Evolutionary conservation across 2,329 filamentous ascomycete genomes (phyloP).

Genomic region (Hymenoscyphus fraxineus): DNA sequence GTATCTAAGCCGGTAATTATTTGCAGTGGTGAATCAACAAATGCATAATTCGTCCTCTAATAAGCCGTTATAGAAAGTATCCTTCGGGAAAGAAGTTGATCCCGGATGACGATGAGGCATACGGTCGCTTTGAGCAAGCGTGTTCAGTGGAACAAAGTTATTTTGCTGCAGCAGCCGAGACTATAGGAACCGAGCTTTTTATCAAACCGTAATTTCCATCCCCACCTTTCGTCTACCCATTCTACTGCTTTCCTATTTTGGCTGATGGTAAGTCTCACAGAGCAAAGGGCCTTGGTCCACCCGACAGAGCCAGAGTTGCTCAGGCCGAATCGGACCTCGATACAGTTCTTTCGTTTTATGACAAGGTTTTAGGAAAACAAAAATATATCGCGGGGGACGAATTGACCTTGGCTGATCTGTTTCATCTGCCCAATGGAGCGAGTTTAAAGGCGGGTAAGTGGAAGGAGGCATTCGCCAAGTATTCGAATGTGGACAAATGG

Average conservation of each 20-base stretch:
- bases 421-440: conserved; percentile 27
- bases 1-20: conserved; percentile 33
- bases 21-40: conserved; percentile 27
- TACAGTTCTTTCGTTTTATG: conserved; percentile 24
- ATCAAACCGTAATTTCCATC: conserved; percentile 21
- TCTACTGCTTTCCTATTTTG: neutral
- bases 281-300: neutral
- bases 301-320: conserved; percentile 20
- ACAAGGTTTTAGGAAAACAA: conserved; percentile 27
- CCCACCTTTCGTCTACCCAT: neutral
- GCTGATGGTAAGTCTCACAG: conserved; percentile 9
- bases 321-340: conserved; percentile 19
- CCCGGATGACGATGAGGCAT: too few species aligned
- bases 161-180: conserved; percentile 17
- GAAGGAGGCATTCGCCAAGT: conserved; percentile 20
- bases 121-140: conserved; percentile 11
- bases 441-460: conserved; percentile 19
- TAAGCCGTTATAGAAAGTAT: too few species aligned
- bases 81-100: neutral
- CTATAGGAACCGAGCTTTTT: conserved; percentile 22
- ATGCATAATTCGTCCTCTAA: conserved; percentile 21
- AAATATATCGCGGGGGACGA: conserved; percentile 30
- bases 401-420: conserved; percentile 30
- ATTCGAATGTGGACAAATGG: conserved; percentile 24
- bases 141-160: conserved; percentile 31